Evolutionary conservation across 2,329 filamentous ascomycete species (phyloP).

Genomic region (Fusarium temperatum): DNA sequence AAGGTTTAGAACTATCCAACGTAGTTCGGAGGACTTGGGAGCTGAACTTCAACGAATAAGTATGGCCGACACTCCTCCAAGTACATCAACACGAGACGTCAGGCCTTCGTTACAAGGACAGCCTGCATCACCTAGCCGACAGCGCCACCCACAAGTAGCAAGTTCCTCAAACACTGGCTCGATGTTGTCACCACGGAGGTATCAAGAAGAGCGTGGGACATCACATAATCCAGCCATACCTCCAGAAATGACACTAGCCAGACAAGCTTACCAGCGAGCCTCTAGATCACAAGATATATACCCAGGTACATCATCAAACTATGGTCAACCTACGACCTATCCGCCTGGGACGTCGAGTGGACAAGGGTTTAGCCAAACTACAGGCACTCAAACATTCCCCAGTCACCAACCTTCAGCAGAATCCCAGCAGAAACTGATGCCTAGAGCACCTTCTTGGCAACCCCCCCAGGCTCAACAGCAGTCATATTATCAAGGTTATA

Average conservation of each 20-base stretch:
- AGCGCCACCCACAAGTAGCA: background rate
- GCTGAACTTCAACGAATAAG: background rate
- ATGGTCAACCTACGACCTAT: background rate
- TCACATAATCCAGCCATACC: too few species aligned
- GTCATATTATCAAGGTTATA: too few species aligned
- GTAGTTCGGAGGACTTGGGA: background rate
- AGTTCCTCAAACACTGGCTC: background rate
- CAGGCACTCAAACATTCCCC: too few species aligned
- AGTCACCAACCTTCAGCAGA: accelerated
- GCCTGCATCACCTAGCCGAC: background rate
- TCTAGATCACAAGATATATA: background rate
- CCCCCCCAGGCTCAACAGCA: background rate
- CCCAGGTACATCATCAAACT: background rate
- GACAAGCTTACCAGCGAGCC: background rate
- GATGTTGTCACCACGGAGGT: background rate
- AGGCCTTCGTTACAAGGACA: background rate
- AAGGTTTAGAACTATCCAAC: background rate
- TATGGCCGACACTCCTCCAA: background rate
- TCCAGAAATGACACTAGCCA: background rate
- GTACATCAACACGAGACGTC: background rate
- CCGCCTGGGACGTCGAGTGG: background rate
- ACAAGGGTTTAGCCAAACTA: background rate
- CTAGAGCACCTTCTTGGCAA: background rate
- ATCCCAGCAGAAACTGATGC: background rate
- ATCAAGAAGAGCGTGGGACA: background rate